phyloP scores from a whole-genome alignment of 257 asterid genomes.

The Gynochthodes officinalis region DNA sequence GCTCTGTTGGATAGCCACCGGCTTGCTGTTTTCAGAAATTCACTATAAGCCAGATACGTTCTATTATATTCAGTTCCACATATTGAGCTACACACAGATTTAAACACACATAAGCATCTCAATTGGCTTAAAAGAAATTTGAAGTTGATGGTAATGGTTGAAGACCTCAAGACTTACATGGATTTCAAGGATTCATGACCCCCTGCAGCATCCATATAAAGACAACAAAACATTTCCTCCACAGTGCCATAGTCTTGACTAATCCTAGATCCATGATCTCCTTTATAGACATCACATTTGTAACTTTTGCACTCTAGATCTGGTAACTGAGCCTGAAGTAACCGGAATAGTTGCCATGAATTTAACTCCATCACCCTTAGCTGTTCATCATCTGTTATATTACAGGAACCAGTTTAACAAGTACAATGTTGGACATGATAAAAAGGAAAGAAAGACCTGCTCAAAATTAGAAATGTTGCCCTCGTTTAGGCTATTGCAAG shows the following conservation, averaged over 20 bases:
- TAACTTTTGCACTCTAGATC: constrained; percentile 42
- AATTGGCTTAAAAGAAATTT: not conserved
- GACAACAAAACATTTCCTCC: constrained; percentile 66
- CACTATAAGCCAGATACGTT: constrained; percentile 46
- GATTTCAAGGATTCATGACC: constrained; percentile 62
- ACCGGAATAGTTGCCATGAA: constrained; percentile 82
- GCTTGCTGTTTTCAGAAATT: constrained; percentile 64
- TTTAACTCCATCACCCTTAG: constrained; percentile 71
- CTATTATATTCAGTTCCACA: constrained; percentile 37
- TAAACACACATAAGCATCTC: constrained; percentile 19
- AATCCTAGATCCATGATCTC: constrained; percentile 22
- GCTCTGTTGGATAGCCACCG: constrained; percentile 80
- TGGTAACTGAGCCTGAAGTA: constrained; percentile 61
- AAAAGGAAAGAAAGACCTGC: not conserved
- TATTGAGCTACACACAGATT: constrained; percentile 30
- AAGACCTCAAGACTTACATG: constrained; percentile 42
- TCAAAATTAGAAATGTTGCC: not conserved
- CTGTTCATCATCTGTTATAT: constrained; percentile 56
- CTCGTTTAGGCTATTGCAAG: not conserved
- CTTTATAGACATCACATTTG: constrained; percentile 34
- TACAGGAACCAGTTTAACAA: constrained; percentile 17
- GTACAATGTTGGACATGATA: not conserved
- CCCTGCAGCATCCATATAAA: constrained; percentile 50
- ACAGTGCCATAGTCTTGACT: constrained; percentile 26
- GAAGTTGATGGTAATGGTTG: constrained; percentile 4